Base-by-base conservation (phyloP, 768 basidiomycete species). In the Rickenella mellea region DNA sequence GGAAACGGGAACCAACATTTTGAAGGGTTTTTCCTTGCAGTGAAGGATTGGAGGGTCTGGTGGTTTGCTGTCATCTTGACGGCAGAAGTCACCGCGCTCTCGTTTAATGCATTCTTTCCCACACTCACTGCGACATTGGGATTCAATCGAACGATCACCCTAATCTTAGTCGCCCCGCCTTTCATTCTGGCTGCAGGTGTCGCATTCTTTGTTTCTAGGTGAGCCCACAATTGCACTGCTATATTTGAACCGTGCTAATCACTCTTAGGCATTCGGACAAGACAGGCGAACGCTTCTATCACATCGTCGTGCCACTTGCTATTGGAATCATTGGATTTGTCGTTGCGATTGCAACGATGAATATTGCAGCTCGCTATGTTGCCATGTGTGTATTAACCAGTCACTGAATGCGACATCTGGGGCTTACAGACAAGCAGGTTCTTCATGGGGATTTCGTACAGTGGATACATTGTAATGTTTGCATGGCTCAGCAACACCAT, bases 231-330 rank as follows among this genome's bases (percentile, higher is more conserved):
- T 11, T n/a, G n/a, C n/a, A n/a, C n/a, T n/a, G n/a, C n/a, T n/a
- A n/a, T n/a, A n/a, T n/a, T n/a, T n/a, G n/a, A n/a, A n/a, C n/a
- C n/a, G 43, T 45, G 7, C 20, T 26, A 11, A 19, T 20, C 14
- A 60, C 44, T 51, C 53, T 10, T 48, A 40, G 60, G 44, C 66
- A 69, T 52, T 60, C 67, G 2, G 69, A 71, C 50, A 53, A 57
- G 47, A 58, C 55, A 3, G 60, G 63, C 29, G 68, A 70, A 51
- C 60, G 67, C 27, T 65, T 57, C 55, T 61, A 54, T 52, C 67
- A 68, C 51, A 59, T 61, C 41, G 51, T 53, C 28, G 29, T 43
- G 14, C 63, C 63, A 3, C 40, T 65, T 33, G 30, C 52, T 14
- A 46, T 67, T 35, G 65, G 65, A 19, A 46, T 68, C 29, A 42